Conservation (phyloP, 2,329 filamentous ascomycete species). For the Hypomyces rosellus region DNA sequence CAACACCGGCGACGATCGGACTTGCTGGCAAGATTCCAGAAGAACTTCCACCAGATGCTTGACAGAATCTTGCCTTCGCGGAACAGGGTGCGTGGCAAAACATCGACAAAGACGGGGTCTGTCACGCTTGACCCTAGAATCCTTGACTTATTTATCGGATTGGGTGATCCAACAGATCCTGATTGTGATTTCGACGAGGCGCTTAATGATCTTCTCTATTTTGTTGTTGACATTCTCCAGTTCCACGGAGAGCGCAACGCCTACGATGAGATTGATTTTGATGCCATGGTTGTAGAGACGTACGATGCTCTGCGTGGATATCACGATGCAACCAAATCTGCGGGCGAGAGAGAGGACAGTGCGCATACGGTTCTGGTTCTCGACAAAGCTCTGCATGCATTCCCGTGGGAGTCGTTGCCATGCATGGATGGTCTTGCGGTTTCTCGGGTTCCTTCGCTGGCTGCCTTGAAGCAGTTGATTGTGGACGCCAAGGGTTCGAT, state of each 20-base stretch:
- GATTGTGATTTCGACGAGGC: constrained; percentile 76
- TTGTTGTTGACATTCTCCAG: constrained; percentile 91
- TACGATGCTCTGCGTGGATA: constrained; percentile 79
- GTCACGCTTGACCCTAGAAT: constrained; percentile 55
- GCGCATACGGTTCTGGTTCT: constrained; percentile 80
- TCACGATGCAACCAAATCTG: constrained; percentile 46
- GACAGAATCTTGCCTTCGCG: constrained; percentile 83
- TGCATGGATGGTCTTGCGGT: constrained; percentile 75
- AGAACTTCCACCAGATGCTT: constrained; percentile 70
- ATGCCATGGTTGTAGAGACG: constrained; percentile 81
- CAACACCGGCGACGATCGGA: constrained; percentile 57
- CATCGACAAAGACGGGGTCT: constrained; percentile 35
- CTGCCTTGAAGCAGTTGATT: constrained; percentile 71
- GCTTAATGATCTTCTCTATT: constrained; percentile 89
- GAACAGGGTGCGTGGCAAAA: constrained; percentile 53
- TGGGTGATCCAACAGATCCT: constrained; percentile 65
- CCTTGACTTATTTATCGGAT: constrained; percentile 79
- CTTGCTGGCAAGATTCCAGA: constrained; percentile 68
- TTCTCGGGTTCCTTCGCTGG: constrained; percentile 81
- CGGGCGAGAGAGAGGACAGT: constrained; percentile 35
- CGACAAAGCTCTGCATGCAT: constrained; percentile 82
- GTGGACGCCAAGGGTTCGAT: constrained; percentile 36
- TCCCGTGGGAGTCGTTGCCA: constrained; percentile 94
- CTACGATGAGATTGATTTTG: constrained; percentile 96
- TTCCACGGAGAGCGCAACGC: constrained; percentile 95